phyloP scores from a whole-genome alignment of 2,329 filamentous ascomycete species.

The Aspergillus sp. region DNA sequence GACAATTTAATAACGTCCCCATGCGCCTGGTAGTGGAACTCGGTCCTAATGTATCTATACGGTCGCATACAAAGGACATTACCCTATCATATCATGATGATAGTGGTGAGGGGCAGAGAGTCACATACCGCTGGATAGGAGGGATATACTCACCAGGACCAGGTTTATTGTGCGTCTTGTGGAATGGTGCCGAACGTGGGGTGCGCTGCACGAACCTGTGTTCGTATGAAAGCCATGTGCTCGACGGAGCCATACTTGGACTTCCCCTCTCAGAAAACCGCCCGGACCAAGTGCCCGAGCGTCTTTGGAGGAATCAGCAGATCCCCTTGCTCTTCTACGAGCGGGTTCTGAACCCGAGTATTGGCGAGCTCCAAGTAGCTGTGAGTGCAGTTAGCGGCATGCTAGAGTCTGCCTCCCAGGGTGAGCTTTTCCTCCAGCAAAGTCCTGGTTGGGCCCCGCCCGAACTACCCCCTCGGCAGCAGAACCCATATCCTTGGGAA shows the following conservation, averaged over 20 bases:
- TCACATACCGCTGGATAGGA: conserved; percentile 42
- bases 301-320: conserved; percentile 25
- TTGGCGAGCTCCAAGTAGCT: conserved; percentile 21
- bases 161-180: conserved; percentile 31
- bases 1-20: conserved; percentile 28
- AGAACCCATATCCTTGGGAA: conserved; percentile 8
- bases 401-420: not conserved
- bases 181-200: conserved; percentile 33
- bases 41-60: conserved; percentile 13
- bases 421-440: conserved; percentile 11
- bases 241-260: conserved; percentile 30
- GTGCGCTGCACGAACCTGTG: conserved; percentile 27
- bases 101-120: conserved; percentile 17
- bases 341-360: conserved; percentile 30
- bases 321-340: conserved; percentile 40
- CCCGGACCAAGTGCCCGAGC: conserved; percentile 27
- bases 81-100: conserved; percentile 26
- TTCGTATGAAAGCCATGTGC: conserved; percentile 35
- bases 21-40: conserved; percentile 33
- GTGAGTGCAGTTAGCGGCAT: conserved; percentile 18
- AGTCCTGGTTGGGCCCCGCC: conserved; percentile 12
- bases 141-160: conserved; percentile 34
- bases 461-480: not conserved
- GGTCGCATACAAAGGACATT: conserved; percentile 31
- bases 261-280: no score